These are phyloP conservation scores for Trichoderma pleuroti DNA, from an alignment of 2,329 filamentous ascomycete species.

Conservation along the genomic window DNA sequence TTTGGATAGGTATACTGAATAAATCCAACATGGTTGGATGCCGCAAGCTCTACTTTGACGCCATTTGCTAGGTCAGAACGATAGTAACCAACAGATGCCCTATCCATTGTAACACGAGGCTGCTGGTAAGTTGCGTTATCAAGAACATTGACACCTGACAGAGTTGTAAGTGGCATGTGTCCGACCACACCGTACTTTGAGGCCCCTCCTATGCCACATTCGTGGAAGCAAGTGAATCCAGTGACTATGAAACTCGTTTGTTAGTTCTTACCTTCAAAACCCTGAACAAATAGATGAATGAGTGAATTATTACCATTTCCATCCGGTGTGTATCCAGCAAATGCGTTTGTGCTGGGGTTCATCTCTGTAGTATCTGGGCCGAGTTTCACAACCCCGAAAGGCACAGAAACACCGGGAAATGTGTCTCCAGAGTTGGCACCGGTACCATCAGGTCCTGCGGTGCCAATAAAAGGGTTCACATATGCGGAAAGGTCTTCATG, in stretches of 20 bases:
- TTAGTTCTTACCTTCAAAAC: neutral
- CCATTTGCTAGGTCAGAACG: constrained; percentile 47
- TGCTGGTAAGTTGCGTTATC: constrained; percentile 49
- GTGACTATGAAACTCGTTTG: constrained; percentile 34
- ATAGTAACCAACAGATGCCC: constrained; percentile 52
- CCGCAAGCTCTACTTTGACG: constrained; percentile 47
- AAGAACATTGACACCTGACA: constrained; percentile 43
- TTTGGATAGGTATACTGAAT: constrained; percentile 50
- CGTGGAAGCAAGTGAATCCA: constrained; percentile 52
- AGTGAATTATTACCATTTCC: constrained; percentile 32
- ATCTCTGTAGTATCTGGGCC: constrained; percentile 37
- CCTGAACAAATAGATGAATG: neutral
- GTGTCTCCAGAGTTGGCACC: constrained; percentile 43
- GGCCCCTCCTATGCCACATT: constrained; percentile 54
- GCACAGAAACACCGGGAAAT: constrained; percentile 42
- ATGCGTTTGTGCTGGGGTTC: constrained; percentile 21
- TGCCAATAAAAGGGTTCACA: constrained; percentile 50
- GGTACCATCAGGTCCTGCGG: constrained; percentile 43
- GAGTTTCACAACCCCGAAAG: constrained; percentile 45
- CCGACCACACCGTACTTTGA: constrained; percentile 56
- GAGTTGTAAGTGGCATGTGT: constrained; percentile 43
- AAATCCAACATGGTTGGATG: constrained; percentile 47
- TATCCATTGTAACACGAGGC: constrained; percentile 36
- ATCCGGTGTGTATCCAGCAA: constrained; percentile 37
- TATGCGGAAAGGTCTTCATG: constrained; percentile 8